Evolutionary conservation across 352 stramenopile species (phyloP), one percentile per base, ranked within the genome.

Genomic region (Globisporangium nodosum): DNA sequence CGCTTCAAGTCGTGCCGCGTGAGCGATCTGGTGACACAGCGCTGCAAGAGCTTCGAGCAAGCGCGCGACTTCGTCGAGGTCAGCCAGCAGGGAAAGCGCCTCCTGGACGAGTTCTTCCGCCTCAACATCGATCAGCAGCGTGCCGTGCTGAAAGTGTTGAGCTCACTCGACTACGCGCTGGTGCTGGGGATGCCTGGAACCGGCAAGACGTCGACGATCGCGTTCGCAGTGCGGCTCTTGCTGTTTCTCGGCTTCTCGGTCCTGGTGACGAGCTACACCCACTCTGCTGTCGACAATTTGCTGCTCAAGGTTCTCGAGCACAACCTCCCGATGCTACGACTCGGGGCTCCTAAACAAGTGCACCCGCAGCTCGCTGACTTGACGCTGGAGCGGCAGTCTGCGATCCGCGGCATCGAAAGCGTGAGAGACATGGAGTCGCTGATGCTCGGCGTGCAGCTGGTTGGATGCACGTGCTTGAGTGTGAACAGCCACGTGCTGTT

Each of bases 261-360:
- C 33, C 75, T 99, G 6, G 79, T 99, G 31, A 98, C 96, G 27
- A 97, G 90, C 45, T 99, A 99, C 68, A 99, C 97, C 3, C 95
- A 99, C 71, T 94, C 91, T 6, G 97, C 96, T 31, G 96, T 99
- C n/a, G 97, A 99, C 66, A 98, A 97, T 65, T 61, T 99, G 33
- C 53, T 99, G 30, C 69, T 96, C 18, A 99, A 99, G 69, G 71
- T 99, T 11, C 66, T 92, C 3, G 60, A 61, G 21, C 61, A 63
- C 39, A 62, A 88, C 9, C 52, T 92, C 3, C 69, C 74, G 16
- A 88, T 94, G 64, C 67, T 97, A 51, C 80, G 88, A 21, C 75
- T 97, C 12, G 88, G 87, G 0, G 88, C 73, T 21, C 58, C 69
- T 0, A 64, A 71, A n/a, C 82, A 93, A 73, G 81, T 95, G 20